Conservation (phyloP, 2,329 filamentous ascomycete species). For the Ophiosphaerella korrae region DNA sequence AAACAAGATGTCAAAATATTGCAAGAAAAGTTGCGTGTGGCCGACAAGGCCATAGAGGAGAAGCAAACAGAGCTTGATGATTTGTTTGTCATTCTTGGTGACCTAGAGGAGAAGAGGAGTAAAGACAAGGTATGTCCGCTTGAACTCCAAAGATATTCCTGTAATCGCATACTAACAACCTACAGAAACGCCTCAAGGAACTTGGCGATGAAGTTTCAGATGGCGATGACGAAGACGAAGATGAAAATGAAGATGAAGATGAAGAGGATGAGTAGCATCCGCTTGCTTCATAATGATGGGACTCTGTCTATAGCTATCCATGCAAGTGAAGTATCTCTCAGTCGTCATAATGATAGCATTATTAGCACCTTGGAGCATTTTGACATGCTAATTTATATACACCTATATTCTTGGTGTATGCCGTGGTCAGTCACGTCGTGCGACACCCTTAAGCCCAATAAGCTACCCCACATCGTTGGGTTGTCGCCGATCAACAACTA, state of each 20-base stretch:
- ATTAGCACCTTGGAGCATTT: no score
- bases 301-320: no score
- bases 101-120: conserved; percentile 53
- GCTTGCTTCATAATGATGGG: neutral
- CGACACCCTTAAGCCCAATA: no score
- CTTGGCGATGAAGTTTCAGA: conserved; percentile 52
- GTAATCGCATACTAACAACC: conserved; percentile 18
- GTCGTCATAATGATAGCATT: no score
- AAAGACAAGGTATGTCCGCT: conserved; percentile 43
- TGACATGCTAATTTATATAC: no score
- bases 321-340: no score
- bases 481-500: no score
- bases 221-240: conserved; percentile 47
- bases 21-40: conserved; percentile 51
- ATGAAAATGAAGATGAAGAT: conserved; percentile 31
- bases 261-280: conserved; percentile 21
- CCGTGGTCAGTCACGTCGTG: no score
- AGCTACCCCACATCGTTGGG: no score
- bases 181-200: conserved; percentile 54
- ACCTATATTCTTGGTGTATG: no score
- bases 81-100: conserved; percentile 54
- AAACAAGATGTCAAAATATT: conserved; percentile 48
- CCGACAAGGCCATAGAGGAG: conserved; percentile 44
- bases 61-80: conserved; percentile 56
- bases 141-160: neutral